Evolutionary conservation across 78 protist species (phyloP), one percentile per base, ranked within the genome.

Genomic region (Speleostelium caveatum): DNA sequence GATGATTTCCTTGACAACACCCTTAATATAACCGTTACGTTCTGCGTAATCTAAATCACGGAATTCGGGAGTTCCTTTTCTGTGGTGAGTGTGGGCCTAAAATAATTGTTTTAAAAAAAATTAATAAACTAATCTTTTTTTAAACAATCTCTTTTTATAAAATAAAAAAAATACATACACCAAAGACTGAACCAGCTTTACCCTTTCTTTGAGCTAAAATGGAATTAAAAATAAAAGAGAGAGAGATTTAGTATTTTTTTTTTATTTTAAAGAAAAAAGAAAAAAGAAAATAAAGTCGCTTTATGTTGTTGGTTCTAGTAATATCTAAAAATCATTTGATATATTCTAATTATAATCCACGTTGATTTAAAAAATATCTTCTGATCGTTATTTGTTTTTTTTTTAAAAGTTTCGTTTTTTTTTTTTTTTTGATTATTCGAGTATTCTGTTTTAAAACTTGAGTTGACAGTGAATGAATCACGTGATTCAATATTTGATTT

Each of bases 41-140:
- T 99, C 99, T 26, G 98, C 97, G 73, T 45, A 98, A 96, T 99
- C 99, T 53, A 97, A 55, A 26, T 92, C 28, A 62, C 99, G 97
- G 95, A 96, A 89, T 71, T 75, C 53, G 68, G 99, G 98, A 32
- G 99, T 88, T 19, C 99, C 99, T 93, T 95, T 93, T 77, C 99
- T 97, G 94, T 94, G 96, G 68, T 86, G 62, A 75, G 95, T 94
- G 97, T 97, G 98, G 60, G 98, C 72, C 53, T 45, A 45, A 14
- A 45, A 45, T 45, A 14, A 45, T 14, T 45, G n/a, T n/a, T n/a
- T n/a, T 10, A 6, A 45, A 45, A 14, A 45, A 45, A 14, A 45
- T 45, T 45, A 45, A 45, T 45, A 45, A 45, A 14, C 53, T 10
- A 14, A 45, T 45, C 53, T 10, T 45, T 45, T 45, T 45, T 10